These are phyloP conservation scores for Fraxinus excelsior DNA, from an alignment of 257 asterid species.

Conservation along the genomic window DNA sequence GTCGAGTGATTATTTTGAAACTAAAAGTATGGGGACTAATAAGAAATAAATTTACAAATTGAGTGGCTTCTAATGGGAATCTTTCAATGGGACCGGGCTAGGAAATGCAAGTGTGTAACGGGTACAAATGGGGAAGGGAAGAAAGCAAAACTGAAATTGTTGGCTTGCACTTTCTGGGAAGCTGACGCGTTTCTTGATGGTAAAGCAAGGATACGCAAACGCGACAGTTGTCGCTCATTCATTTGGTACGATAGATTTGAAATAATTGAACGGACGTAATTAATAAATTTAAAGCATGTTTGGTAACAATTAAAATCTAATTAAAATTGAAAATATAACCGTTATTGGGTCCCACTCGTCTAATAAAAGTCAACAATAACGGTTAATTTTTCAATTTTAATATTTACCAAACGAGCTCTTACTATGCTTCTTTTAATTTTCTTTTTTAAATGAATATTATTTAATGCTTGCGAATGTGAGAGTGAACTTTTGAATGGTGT, in stretches of 20 bases:
- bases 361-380: no score
- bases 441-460: not conserved
- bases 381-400: no score
- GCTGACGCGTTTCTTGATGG: slow-evolving; percentile 38
- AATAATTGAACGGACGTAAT: not conserved
- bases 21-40: not conserved
- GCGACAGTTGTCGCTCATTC: not conserved
- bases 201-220: slow-evolving; percentile 29
- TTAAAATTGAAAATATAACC: no score
- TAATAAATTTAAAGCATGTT: no score
- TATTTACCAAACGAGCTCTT: no score
- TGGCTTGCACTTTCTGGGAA: slow-evolving; percentile 22
- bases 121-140: slow-evolving; percentile 4
- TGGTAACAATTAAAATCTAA: no score
- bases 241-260: not conserved
- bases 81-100: not conserved
- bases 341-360: no score
- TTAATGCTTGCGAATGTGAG: not conserved
- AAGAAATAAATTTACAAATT: not conserved
- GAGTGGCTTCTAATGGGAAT: not conserved
- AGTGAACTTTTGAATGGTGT: not conserved
- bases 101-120: slow-evolving; percentile 19
- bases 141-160: slow-evolving; percentile 30
- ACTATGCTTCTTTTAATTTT: not conserved
- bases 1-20: not conserved